Evolutionary conservation across 305 asterid genomes (phyloP).

Genomic region (Fraxinus ornus): DNA sequence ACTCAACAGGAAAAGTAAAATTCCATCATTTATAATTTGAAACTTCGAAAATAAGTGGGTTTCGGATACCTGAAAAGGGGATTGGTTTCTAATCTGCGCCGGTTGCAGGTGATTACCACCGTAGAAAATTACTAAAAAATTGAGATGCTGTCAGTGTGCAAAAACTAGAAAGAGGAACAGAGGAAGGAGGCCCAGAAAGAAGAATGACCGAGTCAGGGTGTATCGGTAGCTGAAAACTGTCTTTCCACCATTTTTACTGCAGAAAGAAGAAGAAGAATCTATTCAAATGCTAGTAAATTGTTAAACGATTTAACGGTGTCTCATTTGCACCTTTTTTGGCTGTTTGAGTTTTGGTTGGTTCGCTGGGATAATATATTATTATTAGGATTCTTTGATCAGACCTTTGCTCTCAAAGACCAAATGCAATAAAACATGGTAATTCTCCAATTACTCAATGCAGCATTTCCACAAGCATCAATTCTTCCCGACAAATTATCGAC

Average conservation of each 20-base stretch:
- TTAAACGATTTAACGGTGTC: neutral
- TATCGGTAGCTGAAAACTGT: constrained; percentile 7
- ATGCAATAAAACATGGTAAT: constrained; percentile 24
- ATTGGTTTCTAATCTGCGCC: constrained; percentile 48
- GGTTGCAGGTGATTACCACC: constrained; percentile 71
- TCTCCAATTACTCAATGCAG: constrained; percentile 21
- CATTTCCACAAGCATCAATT: constrained; percentile 27
- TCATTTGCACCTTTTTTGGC: neutral
- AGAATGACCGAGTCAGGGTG: constrained; percentile 36
- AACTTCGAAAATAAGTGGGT: neutral
- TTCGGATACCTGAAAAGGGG: constrained; percentile 64
- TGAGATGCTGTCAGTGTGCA: neutral
- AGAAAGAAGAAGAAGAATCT: neutral
- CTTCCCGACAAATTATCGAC: constrained; percentile 27
- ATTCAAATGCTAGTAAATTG: neutral
- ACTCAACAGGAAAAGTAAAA: neutral
- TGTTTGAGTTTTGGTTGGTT: neutral
- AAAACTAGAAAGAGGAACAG: constrained; percentile 4
- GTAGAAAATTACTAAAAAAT: neutral
- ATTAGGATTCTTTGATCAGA: neutral
- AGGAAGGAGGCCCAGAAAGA: constrained; percentile 75
- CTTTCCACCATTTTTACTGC: constrained; percentile 49
- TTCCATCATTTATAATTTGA: neutral
- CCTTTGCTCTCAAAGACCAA: neutral
- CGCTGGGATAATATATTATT: neutral